Percentiles rank a stretch among this genome's conserved stretches.
Conservation (phyloP, 176 grass and related monocot genomes). For the Lolium multiflorum region DNA sequence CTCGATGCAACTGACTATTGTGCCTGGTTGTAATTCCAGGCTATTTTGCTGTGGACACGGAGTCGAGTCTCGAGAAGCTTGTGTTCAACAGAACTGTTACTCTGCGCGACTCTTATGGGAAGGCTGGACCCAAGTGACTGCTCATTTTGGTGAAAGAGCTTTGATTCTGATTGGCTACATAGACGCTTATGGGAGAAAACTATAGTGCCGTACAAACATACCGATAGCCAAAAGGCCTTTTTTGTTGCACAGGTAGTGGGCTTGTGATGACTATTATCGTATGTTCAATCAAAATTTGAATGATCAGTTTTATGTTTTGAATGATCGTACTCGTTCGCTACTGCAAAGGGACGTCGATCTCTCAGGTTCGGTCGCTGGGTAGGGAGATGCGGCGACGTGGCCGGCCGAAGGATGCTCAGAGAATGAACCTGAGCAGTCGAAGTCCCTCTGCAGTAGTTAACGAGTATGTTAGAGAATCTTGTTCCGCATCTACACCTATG, state of each 20-base stretch:
- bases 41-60: slow-evolving; percentile 83
- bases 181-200: neutral
- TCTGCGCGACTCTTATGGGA: slow-evolving; percentile 85
- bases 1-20: neutral
- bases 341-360: too few relatives aligned
- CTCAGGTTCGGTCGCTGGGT: too few relatives aligned
- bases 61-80: slow-evolving; percentile 64
- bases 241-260: neutral
- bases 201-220: neutral
- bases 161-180: neutral
- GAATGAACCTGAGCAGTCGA: too few relatives aligned
- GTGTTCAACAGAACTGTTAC: slow-evolving; percentile 94
- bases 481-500: too few relatives aligned
- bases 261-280: neutral
- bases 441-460: too few relatives aligned
- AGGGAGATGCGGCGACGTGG: too few relatives aligned
- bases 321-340: too few relatives aligned
- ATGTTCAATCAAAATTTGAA: too few relatives aligned
- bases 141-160: neutral
- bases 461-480: too few relatives aligned
- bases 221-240: neutral
- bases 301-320: too few relatives aligned
- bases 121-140: slow-evolving; percentile 54
- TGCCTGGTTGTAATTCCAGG: slow-evolving; percentile 49
- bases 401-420: too few relatives aligned